Percentiles rank a stretch among this genome's conserved stretches.
Evolutionary conservation across 2,329 filamentous ascomycete genomes (phyloP).

Genomic region (Fusarium keratoplasticum): DNA sequence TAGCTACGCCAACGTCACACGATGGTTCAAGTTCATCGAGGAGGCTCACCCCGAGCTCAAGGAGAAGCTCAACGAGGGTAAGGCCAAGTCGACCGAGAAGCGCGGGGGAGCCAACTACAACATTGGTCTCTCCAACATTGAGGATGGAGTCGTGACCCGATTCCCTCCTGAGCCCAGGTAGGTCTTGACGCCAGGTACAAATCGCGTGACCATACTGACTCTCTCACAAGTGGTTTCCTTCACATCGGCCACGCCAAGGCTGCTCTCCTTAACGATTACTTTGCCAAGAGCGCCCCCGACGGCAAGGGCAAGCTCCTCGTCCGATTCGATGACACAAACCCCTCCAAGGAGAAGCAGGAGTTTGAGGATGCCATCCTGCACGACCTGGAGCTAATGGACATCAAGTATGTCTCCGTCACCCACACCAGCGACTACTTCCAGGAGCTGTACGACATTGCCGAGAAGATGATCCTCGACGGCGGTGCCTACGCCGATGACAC

Average conservation of each 20-base stretch:
- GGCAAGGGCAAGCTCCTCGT: constrained; percentile 91
- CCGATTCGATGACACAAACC: constrained; percentile 97
- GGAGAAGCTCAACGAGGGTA: constrained; percentile 62
- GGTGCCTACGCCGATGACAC: constrained; percentile 97
- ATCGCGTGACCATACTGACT: constrained; percentile 26
- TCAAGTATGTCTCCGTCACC: constrained; percentile 86
- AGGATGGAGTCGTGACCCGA: constrained; percentile 89
- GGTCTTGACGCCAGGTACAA: constrained; percentile 47
- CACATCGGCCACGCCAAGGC: constrained; percentile 98
- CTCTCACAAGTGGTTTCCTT: constrained; percentile 74
- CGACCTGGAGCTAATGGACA: constrained; percentile 90
- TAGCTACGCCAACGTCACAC: constrained; percentile 77
- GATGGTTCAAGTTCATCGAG: constrained; percentile 92
- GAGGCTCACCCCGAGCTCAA: constrained; percentile 82
- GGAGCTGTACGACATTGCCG: constrained; percentile 85
- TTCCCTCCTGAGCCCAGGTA: constrained; percentile 95
- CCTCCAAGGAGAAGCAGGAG: constrained; percentile 96
- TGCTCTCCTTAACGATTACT: constrained; percentile 94
- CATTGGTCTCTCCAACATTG: constrained; percentile 84
- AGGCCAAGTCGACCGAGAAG: constrained; percentile 71
- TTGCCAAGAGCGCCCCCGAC: constrained; percentile 92
- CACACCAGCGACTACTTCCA: constrained; percentile 98
- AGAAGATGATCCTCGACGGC: constrained; percentile 86
- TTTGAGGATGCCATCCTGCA: constrained; percentile 94
- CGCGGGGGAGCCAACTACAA: constrained; percentile 88